Percentiles rank a stretch among this genome's conserved stretches.
Evolutionary conservation across 768 basidiomycete genomes (phyloP).

Genomic region (Hericium erinaceus): DNA sequence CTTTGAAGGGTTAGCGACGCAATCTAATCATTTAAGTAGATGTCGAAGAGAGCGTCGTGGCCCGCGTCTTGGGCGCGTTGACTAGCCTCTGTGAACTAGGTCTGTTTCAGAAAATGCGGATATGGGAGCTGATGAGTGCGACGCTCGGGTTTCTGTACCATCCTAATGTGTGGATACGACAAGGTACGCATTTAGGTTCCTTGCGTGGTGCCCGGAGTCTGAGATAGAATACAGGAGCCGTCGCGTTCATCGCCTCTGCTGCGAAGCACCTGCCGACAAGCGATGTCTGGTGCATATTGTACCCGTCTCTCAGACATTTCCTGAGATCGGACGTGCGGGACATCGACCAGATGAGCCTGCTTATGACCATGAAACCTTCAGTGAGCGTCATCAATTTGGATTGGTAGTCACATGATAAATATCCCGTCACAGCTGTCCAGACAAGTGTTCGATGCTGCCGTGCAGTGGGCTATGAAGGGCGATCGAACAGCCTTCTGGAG

Average conservation of each 20-base stretch:
- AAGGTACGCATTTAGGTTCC: constrained; percentile 41
- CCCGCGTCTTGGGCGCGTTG: constrained; percentile 78
- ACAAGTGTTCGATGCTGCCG: constrained; percentile 75
- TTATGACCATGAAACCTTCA: constrained; percentile 68
- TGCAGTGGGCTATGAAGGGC: constrained; percentile 82
- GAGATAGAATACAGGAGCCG: constrained; percentile 47
- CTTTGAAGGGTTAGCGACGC: too few relatives aligned
- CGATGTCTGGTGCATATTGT: constrained; percentile 96
- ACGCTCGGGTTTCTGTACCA: constrained; percentile 88
- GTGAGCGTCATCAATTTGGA: constrained; percentile 34
- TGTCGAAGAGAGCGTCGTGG: constrained; percentile 90
- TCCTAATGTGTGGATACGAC: constrained; percentile 91
- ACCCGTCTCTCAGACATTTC: constrained; percentile 82
- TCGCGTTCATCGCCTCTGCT: constrained; percentile 81
- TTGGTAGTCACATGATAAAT: neutral
- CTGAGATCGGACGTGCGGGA: constrained; percentile 73
- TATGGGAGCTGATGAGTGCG: constrained; percentile 93
- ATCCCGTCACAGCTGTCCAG: constrained; percentile 38
- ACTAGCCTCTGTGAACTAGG: constrained; percentile 87
- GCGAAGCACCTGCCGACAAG: constrained; percentile 74
- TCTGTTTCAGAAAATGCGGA: constrained; percentile 86
- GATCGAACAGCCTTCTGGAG: constrained; percentile 80
- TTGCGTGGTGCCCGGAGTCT: neutral
- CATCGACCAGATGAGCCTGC: constrained; percentile 66
- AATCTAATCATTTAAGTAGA: constrained; percentile 38